Conservation (phyloP, 2,329 filamentous ascomycete genomes). For the Torrubiella hemipterigena region DNA sequence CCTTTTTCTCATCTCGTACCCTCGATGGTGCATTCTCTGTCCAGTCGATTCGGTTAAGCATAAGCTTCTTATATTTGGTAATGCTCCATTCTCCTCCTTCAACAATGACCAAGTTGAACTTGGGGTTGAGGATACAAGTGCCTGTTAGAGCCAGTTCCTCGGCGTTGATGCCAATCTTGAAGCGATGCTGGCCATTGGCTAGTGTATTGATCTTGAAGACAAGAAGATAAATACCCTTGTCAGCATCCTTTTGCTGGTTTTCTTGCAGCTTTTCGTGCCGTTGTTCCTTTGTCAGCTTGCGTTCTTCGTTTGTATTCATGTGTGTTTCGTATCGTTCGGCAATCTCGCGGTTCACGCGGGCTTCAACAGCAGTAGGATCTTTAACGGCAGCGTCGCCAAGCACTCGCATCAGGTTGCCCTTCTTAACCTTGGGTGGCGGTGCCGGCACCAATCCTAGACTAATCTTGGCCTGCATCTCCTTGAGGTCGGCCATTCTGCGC, state of each 20-base stretch:
- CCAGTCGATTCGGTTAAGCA: slow-evolving; percentile 93
- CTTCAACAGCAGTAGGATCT: slow-evolving; percentile 93
- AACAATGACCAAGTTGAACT: slow-evolving; percentile 78
- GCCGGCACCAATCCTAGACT: slow-evolving; percentile 80
- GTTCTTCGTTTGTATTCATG: slow-evolving; percentile 64
- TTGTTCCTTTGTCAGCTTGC: slow-evolving; percentile 82
- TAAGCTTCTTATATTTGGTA: slow-evolving; percentile 78
- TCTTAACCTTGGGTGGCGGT: slow-evolving; percentile 91
- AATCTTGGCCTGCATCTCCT: slow-evolving; percentile 95
- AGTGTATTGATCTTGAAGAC: slow-evolving; percentile 85
- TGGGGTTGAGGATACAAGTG: slow-evolving; percentile 83
- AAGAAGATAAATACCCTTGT: slow-evolving; percentile 72
- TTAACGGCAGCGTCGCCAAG: slow-evolving; percentile 77
- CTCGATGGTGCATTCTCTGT: slow-evolving; percentile 70
- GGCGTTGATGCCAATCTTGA: slow-evolving; percentile 85
- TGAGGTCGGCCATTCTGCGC: slow-evolving; percentile 81
- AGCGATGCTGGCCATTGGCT: slow-evolving; percentile 87
- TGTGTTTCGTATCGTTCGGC: slow-evolving; percentile 74
- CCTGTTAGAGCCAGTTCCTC: slow-evolving; percentile 81
- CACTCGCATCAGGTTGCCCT: slow-evolving; percentile 94
- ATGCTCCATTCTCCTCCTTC: slow-evolving; percentile 82
- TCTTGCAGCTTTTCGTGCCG: slow-evolving; percentile 67
- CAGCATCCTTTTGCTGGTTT: slow-evolving; percentile 80
- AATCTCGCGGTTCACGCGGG: slow-evolving; percentile 85
- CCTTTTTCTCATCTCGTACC: slow-evolving; percentile 46